These are phyloP conservation scores for Heimioporus retisporus DNA, from an alignment of 1,284 basidiomycete species.

Conservation along the genomic window DNA sequence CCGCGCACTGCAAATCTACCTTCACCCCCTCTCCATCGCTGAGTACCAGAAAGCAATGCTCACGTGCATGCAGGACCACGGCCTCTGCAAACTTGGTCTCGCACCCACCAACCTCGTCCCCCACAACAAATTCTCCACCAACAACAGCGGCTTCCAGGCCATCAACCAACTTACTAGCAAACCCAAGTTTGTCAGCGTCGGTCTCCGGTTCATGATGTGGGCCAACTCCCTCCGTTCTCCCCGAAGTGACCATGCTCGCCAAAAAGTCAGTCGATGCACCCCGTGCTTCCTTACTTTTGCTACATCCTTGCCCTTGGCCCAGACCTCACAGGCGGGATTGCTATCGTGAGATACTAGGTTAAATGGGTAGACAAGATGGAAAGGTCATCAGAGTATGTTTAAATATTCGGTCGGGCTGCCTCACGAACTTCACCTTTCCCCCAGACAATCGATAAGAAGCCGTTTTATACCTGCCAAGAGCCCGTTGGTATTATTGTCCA, in stretches of 20 bases:
- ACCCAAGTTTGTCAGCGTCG: constrained; percentile 51
- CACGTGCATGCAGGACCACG: constrained; percentile 52
- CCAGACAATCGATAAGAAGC: no score
- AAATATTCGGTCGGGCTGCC: no score
- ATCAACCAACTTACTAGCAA: constrained; percentile 55
- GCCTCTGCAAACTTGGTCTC: constrained; percentile 62
- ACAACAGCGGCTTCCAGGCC: constrained; percentile 62
- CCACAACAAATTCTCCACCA: constrained; percentile 67
- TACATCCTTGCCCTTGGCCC: neutral
- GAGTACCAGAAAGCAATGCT: constrained; percentile 67
- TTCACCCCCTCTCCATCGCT: constrained; percentile 45
- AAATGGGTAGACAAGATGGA: no score
- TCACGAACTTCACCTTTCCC: no score
- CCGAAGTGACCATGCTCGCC: neutral
- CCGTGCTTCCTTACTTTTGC: neutral
- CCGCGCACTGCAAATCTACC: constrained; percentile 55
- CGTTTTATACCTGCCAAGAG: no score
- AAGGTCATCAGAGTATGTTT: no score
- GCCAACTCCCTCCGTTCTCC: constrained; percentile 54
- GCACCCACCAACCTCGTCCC: constrained; percentile 60
- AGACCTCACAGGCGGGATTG: neutral
- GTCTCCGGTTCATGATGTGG: constrained; percentile 69
- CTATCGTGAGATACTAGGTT: no score
- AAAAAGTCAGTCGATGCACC: neutral
- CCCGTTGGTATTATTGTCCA: no score